These are phyloP conservation scores for Lecanicillium sp. DNA, from an alignment of 2,329 filamentous ascomycete genomes.

Conservation along the genomic window DNA sequence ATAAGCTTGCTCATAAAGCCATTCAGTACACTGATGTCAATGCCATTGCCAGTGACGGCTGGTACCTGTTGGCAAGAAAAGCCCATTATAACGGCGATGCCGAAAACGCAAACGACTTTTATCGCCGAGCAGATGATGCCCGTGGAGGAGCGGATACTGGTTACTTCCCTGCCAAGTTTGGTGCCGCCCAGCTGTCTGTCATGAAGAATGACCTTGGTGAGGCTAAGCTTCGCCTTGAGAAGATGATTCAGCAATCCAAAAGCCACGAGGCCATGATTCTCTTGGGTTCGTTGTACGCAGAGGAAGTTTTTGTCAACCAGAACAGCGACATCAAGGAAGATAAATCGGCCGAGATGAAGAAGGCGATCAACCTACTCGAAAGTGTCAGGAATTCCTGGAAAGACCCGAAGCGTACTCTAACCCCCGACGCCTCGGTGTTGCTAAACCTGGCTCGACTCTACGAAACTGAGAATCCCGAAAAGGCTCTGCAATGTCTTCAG, in stretches of 20 bases:
- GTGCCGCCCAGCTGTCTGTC: constrained; percentile 81
- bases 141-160: constrained; percentile 85
- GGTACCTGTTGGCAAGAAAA: constrained; percentile 89
- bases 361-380: constrained; percentile 79
- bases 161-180: constrained; percentile 91
- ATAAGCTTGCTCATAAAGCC: constrained; percentile 80
- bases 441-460: constrained; percentile 89
- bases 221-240: constrained; percentile 88
- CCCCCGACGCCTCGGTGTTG: constrained; percentile 77
- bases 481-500: constrained; percentile 82
- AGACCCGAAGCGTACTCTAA: constrained; percentile 76
- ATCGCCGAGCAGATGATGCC: constrained; percentile 83
- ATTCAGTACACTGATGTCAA: constrained; percentile 96
- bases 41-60: constrained; percentile 92
- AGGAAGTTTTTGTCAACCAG: constrained; percentile 82
- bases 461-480: constrained; percentile 76
- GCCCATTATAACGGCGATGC: constrained; percentile 76
- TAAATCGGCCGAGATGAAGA: constrained; percentile 75
- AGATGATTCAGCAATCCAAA: constrained; percentile 81
- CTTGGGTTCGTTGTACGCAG: constrained; percentile 83
- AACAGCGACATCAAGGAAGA: constrained; percentile 70
- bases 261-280: constrained; percentile 85
- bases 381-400: constrained; percentile 83
- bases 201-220: constrained; percentile 78
- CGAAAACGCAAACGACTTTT: constrained; percentile 73